Conservation (phyloP, 2,329 filamentous ascomycete genomes). For the Acrodontium crateriforme region DNA sequence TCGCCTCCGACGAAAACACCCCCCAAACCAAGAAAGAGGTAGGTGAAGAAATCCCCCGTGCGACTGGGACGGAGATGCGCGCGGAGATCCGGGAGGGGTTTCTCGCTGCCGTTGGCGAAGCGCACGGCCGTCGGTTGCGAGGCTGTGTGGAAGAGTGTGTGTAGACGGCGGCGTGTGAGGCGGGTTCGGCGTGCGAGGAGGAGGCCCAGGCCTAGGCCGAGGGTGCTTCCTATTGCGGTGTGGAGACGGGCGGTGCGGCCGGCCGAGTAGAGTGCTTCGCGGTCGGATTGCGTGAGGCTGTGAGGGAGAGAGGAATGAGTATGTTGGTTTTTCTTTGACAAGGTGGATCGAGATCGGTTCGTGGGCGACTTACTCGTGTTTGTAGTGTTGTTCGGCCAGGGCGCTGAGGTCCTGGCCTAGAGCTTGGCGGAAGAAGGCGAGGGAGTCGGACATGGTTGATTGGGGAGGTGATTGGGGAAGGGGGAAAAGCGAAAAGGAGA, state of each 20-base stretch:
- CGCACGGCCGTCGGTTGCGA: slow-evolving; percentile 49
- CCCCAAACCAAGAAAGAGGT: slow-evolving; percentile 47
- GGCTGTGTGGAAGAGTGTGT: slow-evolving; percentile 45
- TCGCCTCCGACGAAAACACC: slow-evolving; percentile 53
- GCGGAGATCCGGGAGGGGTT: slow-evolving; percentile 48
- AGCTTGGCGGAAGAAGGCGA: slow-evolving; percentile 34
- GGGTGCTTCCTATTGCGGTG: slow-evolving; percentile 43
- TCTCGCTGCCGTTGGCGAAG: slow-evolving; percentile 48
- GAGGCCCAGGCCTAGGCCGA: slow-evolving; percentile 47
- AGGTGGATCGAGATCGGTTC: background rate
- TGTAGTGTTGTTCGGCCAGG: slow-evolving; percentile 44
- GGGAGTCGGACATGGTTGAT: slow-evolving; percentile 34
- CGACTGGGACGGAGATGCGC: slow-evolving; percentile 42
- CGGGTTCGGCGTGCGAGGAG: slow-evolving; percentile 45
- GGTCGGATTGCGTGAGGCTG: slow-evolving; percentile 42
- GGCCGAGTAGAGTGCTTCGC: slow-evolving; percentile 42
- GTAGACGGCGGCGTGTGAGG: slow-evolving; percentile 42
- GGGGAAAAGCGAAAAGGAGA: too few relatives aligned
- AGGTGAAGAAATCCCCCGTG: slow-evolving; percentile 47
- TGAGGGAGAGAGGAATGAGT: background rate
- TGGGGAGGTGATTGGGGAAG: too few relatives aligned
- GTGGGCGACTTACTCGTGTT: slow-evolving; percentile 34
- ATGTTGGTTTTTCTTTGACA: background rate
- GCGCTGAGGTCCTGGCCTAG: slow-evolving; percentile 37
- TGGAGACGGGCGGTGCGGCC: slow-evolving; percentile 41